phyloP scores from a whole-genome alignment of 1,139 yeast genomes.

The Pichia sp. region DNA sequence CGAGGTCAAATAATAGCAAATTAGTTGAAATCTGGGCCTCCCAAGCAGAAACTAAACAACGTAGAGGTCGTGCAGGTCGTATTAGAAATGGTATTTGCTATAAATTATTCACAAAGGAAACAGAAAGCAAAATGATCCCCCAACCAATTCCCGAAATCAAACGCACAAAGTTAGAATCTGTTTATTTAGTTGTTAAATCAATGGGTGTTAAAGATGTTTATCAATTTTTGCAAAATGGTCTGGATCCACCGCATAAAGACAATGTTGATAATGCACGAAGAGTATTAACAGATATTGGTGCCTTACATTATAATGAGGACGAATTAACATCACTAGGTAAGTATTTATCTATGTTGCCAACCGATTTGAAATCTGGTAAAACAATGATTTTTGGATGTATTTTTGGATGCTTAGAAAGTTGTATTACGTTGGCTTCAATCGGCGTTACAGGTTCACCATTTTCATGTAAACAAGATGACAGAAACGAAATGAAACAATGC shows the following conservation, averaged over 20 bases:
- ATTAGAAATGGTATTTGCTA: conserved; percentile 76
- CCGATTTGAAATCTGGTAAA: conserved; percentile 84
- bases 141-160: conserved; percentile 87
- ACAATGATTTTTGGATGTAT: conserved; percentile 70
- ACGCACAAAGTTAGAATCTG: conserved; percentile 74
- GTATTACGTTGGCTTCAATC: conserved; percentile 70
- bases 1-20: conserved; percentile 59
- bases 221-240: conserved; percentile 62
- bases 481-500: conserved; percentile 54
- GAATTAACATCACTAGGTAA: conserved; percentile 72
- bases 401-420: conserved; percentile 75
- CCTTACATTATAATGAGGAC: conserved; percentile 42
- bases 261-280: conserved; percentile 59
- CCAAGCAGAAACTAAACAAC: conserved; percentile 82
- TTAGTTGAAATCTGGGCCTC: conserved; percentile 85
- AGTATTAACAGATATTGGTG: conserved; percentile 65
- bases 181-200: conserved; percentile 76
- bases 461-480: conserved; percentile 48
- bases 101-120: conserved; percentile 64
- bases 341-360: conserved; percentile 73
- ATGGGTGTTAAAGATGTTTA: conserved; percentile 77
- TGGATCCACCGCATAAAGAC: conserved; percentile 68
- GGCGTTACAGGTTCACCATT: conserved; percentile 73
- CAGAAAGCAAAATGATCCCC: conserved; percentile 53
- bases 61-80: conserved; percentile 99